Base-by-base conservation (phyloP, 495 filamentous ascomycete species). In the Aspergillus conjunctus region DNA sequence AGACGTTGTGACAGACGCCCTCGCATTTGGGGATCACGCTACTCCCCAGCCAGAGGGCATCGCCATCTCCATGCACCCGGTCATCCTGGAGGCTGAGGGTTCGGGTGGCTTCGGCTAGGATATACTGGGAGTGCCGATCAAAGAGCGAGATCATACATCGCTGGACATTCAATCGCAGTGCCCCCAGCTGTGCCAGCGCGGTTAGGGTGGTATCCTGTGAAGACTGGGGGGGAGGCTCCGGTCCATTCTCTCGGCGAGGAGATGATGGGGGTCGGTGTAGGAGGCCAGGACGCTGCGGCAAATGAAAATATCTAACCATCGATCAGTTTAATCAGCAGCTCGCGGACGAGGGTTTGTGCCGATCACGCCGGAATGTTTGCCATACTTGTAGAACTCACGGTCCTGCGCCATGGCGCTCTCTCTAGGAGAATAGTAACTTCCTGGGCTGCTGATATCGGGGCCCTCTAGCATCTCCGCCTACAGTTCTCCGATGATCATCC, bases 101-200 rank as follows among this genome's bases (percentile, higher is more conserved):
- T n/a, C 73, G 75, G 6, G 85, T 85, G 4, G 85, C 84, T 61
- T 89, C 87, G 10, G 87, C 81, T 9, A 88, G 72, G 34, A 88
- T 73, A 56, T 86, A 81, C 62, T 86, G 81, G 30, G 77, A 66
- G 15, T 77, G 74, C 22, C 73, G 72, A 63, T 82, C 85, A 58
- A 87, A 83, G 20, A 89, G 73, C 0, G 82, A 85, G 31, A 88
- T 79, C 55, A 87, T 69, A 22, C 69, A 73, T 7, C 85, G 83
- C 34, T 78, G 72, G 34, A 72, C 73, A 33, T 82, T 74, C 43
- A 88, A 66, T 7, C 82, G 76, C 21, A 83, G 71, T 26, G 81
- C 73, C 0, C 80, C 84, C 21, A 89, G 68, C 66, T 89, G 85
- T 31, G 85, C 81, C 56, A 89, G 81, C 1, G 83, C 83, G 0